A percentile compares a stretch with the other conserved stretches of the same genome.
phyloP scores from a whole-genome alignment of 768 basidiomycete genomes.

The Chalciporus sphaerocephalus region DNA sequence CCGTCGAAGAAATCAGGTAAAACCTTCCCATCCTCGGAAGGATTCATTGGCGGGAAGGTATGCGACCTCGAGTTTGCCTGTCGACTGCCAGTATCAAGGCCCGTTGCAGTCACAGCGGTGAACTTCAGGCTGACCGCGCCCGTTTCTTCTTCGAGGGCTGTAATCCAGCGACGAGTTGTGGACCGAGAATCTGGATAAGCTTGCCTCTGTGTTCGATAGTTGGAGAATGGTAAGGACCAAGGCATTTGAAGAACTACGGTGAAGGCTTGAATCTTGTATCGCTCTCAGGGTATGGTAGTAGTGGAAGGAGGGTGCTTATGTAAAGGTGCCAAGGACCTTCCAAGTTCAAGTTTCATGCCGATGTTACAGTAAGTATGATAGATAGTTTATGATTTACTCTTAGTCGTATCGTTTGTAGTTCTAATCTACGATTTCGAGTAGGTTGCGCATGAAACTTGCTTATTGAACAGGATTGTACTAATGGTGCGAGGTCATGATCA shows the following conservation, averaged over 20 bases:
- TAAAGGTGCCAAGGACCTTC: too few species aligned
- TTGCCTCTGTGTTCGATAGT: conserved; percentile 40
- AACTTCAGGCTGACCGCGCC: conserved; percentile 61
- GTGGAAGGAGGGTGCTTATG: too few species aligned
- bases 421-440: too few species aligned
- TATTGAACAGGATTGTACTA: too few species aligned
- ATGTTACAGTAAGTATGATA: too few species aligned
- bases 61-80: conserved; percentile 43
- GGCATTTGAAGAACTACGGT: neutral
- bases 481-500: too few species aligned
- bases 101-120: conserved; percentile 33
- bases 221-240: conserved; percentile 23
- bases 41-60: conserved; percentile 23
- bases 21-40: conserved; percentile 40
- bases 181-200: conserved; percentile 40
- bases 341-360: too few species aligned
- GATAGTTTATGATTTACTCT: too few species aligned
- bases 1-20: conserved; percentile 81
- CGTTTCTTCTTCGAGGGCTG: conserved; percentile 79
- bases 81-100: conserved; percentile 36
- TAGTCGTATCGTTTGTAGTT: too few species aligned
- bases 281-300: too few species aligned
- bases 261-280: too few species aligned
- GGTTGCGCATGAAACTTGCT: too few species aligned
- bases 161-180: conserved; percentile 72